Conservation (phyloP, 2,329 filamentous ascomycete species). For the Plenodomus biglobosus region DNA sequence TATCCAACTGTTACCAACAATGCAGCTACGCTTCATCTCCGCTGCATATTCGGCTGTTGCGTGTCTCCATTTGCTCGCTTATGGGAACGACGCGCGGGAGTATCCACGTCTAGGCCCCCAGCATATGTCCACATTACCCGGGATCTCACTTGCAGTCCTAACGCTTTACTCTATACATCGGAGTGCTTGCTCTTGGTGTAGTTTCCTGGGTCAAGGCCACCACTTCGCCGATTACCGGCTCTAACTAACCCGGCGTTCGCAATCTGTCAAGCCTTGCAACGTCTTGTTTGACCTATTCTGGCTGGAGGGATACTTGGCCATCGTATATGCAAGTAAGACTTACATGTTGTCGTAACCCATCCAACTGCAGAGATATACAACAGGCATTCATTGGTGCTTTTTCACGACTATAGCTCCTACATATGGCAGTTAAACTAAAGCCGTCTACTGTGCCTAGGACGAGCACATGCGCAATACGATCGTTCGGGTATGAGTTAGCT, state of each 20-base stretch:
- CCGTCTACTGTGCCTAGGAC: background rate
- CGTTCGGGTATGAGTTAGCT: too few relatives aligned
- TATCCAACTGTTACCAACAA: background rate
- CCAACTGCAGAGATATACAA: too few relatives aligned
- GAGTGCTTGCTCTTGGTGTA: background rate
- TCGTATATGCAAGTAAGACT: background rate
- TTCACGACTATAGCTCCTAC: background rate
- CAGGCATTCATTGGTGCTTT: background rate
- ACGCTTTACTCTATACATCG: background rate
- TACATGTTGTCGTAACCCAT: background rate
- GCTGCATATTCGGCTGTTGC: background rate
- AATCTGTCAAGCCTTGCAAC: background rate
- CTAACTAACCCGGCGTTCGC: background rate
- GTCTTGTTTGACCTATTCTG: background rate
- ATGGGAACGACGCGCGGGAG: background rate
- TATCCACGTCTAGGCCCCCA: background rate
- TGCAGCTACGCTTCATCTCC: background rate
- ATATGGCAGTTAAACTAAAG: background rate
- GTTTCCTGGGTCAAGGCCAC: background rate
- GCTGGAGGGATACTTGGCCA: background rate
- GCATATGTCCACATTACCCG: background rate
- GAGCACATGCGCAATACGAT: background rate
- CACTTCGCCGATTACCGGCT: background rate
- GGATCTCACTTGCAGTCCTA: background rate
- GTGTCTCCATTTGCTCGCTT: background rate